Percentiles rank a stretch among this genome's conserved stretches.
phyloP scores from a whole-genome alignment of 768 basidiomycete species.

The Tricholoma matsutake region DNA sequence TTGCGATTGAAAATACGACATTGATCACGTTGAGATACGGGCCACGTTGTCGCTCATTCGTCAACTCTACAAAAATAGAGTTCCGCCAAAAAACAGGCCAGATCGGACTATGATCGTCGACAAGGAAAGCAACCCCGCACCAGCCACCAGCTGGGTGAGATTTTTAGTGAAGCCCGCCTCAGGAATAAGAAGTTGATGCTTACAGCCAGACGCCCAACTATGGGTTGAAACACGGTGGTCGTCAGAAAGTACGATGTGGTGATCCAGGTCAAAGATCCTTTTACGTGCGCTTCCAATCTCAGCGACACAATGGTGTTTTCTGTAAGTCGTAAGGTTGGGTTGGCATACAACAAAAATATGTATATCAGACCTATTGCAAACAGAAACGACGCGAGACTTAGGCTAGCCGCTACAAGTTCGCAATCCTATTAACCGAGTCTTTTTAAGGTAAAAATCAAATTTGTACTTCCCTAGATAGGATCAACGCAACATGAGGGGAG shows the following conservation, averaged over 20 bases:
- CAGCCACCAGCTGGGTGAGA: conserved; percentile 22
- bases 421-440: background rate
- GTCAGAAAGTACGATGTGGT: conserved; percentile 24
- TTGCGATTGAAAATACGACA: conserved; percentile 22
- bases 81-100: background rate
- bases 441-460: background rate
- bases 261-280: conserved; percentile 24
- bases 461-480: conserved; percentile 10
- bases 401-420: conserved; percentile 3
- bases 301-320: conserved; percentile 26
- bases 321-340: background rate
- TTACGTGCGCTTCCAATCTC: conserved; percentile 21
- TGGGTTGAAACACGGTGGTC: conserved; percentile 22
- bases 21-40: conserved; percentile 26
- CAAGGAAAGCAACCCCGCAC: conserved; percentile 23
- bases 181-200: background rate
- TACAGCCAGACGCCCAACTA: conserved; percentile 23
- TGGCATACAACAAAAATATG: background rate
- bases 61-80: conserved; percentile 15
- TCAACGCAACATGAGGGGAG: conserved; percentile 7
- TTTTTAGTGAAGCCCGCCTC: conserved; percentile 21
- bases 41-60: conserved; percentile 25
- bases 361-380: conserved; percentile 12
- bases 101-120: conserved; percentile 16
- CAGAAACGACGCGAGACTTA: conserved; percentile 13